phyloP scores from a whole-genome alignment of 116 monocot species.

The Papilionanthe hybrid region DNA sequence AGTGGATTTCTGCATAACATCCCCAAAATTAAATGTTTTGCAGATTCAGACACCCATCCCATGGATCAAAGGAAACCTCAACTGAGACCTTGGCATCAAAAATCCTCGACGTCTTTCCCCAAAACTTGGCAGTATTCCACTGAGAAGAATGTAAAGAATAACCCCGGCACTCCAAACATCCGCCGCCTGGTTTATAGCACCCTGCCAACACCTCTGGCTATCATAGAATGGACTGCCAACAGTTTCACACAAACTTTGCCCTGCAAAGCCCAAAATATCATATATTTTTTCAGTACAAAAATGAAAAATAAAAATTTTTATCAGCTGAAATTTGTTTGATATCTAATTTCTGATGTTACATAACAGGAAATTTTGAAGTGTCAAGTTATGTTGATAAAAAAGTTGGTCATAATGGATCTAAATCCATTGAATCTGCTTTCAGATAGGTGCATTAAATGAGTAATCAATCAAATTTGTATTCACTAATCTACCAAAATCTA shows the following conservation, averaged over 20 bases:
- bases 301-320: neutral
- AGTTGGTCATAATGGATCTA: too few species aligned
- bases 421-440: too few species aligned
- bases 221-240: conserved; percentile 96
- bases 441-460: too few species aligned
- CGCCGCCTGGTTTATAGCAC: conserved; percentile 88
- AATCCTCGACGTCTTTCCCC: conserved; percentile 88
- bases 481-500: too few species aligned
- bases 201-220: conserved; percentile 83
- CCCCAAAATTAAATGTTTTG: conserved; percentile 55
- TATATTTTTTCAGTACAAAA: neutral
- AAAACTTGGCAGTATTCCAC: conserved; percentile 90
- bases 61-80: conserved; percentile 64
- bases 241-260: conserved; percentile 60
- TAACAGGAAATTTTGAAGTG: too few species aligned
- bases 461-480: too few species aligned
- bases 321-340: neutral
- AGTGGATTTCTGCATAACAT: conserved; percentile 71
- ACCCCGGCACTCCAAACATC: conserved; percentile 96
- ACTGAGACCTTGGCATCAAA: conserved; percentile 70
- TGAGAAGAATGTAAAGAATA: conserved; percentile 84
- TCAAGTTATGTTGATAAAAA: too few species aligned
- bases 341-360: too few species aligned
- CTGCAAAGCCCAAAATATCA: conserved; percentile 22
- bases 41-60: conserved; percentile 65